Evolutionary conservation across 2,329 filamentous ascomycete genomes (phyloP), one percentile per base, ranked within the genome.

Genomic region (Colletotrichum karsti): DNA sequence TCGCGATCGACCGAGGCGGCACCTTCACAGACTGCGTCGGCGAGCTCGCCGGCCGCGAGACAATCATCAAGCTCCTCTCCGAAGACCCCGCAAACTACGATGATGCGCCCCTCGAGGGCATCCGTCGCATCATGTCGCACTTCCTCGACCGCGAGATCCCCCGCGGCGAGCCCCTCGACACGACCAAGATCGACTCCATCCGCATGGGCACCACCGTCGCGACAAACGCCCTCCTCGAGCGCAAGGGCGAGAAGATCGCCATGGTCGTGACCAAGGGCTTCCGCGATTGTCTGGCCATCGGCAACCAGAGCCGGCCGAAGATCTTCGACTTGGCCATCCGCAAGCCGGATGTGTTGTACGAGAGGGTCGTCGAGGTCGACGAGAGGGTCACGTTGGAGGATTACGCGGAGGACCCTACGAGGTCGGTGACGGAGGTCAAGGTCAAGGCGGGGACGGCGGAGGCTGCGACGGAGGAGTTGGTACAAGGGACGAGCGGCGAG

Each of bases 161-260:
- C 4, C 90, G 94, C 53, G 94, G 93, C 26, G 85, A 94, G 76
- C 84, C 92, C 1, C 83, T 97, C 8, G 94, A 97, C 78, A 97
- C 94, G 1, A 88, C 90, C 18, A 82, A 90, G 75, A 97, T 98
- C 73, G 93, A 96, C 73, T 94, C 92, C 62, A 97, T 98, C 77
- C 91, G 95, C 53, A 98, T 98, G 95, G 95, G 95, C 48, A 98
- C 95, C 1, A 98, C 95, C 0, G 94, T 98, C 12, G 95, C 95
- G 9, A 98, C 95, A 1, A 98, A 98, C 78, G 95, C 95, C 0
- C 81, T 98, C 63, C 85, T 98, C 2, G 95, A 98, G 79, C 86
- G 95, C 65, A 97, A 97, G 79, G 95, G 95, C 53, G 94, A 97
- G 81, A 90, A 89, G 73, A 95, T 96, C 76, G 94, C 93, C 13